A percentile compares a stretch with the other conserved stretches of the same genome.
phyloP scores from a whole-genome alignment of 306 rosid genomes.

The Abrus pulchellus region DNA sequence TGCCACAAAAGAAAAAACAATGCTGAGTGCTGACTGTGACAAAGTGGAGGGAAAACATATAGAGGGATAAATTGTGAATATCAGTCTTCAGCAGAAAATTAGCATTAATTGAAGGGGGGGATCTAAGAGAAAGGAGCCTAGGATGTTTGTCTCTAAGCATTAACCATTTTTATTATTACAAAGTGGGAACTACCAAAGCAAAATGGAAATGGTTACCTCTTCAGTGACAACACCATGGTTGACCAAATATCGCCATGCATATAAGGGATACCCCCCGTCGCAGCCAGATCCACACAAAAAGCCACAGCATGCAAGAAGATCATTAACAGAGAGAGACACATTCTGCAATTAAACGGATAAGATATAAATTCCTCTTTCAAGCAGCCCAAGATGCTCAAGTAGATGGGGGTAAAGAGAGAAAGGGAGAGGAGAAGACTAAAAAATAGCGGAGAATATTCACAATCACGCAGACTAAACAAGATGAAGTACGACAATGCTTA shows the following conservation, averaged over 20 bases:
- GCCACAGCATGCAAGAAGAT: slow-evolving; percentile 94
- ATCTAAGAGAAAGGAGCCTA: slow-evolving; percentile 20
- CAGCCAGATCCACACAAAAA: slow-evolving; percentile 93
- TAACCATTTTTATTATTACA: slow-evolving; percentile 17
- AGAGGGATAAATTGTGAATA: slow-evolving; percentile 1
- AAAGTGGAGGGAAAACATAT: background rate
- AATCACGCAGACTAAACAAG: slow-evolving; percentile 33
- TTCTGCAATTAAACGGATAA: slow-evolving; percentile 64
- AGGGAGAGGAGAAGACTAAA: background rate
- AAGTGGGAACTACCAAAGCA: slow-evolving; percentile 8
- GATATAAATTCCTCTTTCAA: slow-evolving; percentile 42
- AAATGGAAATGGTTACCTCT: slow-evolving; percentile 64
- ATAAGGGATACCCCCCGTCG: slow-evolving; percentile 82
- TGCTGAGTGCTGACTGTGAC: background rate
- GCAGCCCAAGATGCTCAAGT: slow-evolving; percentile 4
- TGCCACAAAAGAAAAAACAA: slow-evolving; percentile 42
- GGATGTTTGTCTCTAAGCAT: slow-evolving; percentile 23
- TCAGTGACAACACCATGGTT: slow-evolving; percentile 94
- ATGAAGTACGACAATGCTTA: slow-evolving; percentile 1
- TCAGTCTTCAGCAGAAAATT: slow-evolving; percentile 4
- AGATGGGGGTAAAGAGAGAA: background rate
- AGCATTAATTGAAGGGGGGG: slow-evolving; percentile 35
- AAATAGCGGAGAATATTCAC: background rate
- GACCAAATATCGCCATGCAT: slow-evolving; percentile 83
- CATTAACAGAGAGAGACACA: slow-evolving; percentile 85